A percentile compares a stretch with the other conserved stretches of the same genome.
These are phyloP conservation scores for Emmonsiellopsis sp. DNA, from an alignment of 2,329 filamentous ascomycete species.

Conservation along the genomic window DNA sequence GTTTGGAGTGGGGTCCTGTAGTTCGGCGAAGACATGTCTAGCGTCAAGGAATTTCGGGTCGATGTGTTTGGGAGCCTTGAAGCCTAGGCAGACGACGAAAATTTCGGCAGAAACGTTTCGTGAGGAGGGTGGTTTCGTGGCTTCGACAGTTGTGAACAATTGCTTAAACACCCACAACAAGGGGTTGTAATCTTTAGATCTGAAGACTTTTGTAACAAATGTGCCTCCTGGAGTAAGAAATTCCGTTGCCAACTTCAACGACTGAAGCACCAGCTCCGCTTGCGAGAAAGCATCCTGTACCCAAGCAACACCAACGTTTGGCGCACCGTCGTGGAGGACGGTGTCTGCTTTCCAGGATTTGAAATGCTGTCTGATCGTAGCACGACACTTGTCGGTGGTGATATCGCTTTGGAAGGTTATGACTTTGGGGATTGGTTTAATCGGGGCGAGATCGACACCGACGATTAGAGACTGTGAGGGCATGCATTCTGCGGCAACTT, in stretches of 20 bases:
- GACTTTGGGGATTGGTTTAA: constrained; percentile 87
- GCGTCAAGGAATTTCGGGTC: constrained; percentile 91
- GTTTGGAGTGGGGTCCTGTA: constrained; percentile 77
- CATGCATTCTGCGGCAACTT: constrained; percentile 94
- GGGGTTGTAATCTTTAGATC: constrained; percentile 94
- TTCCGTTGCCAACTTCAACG: constrained; percentile 87
- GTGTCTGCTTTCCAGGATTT: constrained; percentile 96
- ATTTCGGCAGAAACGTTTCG: constrained; percentile 97
- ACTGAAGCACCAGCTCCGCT: constrained; percentile 82
- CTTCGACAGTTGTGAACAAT: constrained; percentile 88
- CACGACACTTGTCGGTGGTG: constrained; percentile 89
- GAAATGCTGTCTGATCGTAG: constrained; percentile 78
- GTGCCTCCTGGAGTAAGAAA: constrained; percentile 83
- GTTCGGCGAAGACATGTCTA: constrained; percentile 80
- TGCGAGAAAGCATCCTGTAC: constrained; percentile 97
- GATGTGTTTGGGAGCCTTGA: constrained; percentile 86
- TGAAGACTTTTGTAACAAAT: constrained; percentile 95
- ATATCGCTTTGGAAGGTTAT: constrained; percentile 98
- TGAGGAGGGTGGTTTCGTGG: constrained; percentile 92
- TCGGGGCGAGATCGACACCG: constrained; percentile 87
- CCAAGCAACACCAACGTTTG: constrained; percentile 97
- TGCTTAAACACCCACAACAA: constrained; percentile 97
- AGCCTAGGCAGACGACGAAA: constrained; percentile 93
- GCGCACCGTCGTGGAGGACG: constrained; percentile 92
- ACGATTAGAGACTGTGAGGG: constrained; percentile 81